phyloP scores from a whole-genome alignment of 805 yeast species.

The Scheffersomyces ergatensis region DNA sequence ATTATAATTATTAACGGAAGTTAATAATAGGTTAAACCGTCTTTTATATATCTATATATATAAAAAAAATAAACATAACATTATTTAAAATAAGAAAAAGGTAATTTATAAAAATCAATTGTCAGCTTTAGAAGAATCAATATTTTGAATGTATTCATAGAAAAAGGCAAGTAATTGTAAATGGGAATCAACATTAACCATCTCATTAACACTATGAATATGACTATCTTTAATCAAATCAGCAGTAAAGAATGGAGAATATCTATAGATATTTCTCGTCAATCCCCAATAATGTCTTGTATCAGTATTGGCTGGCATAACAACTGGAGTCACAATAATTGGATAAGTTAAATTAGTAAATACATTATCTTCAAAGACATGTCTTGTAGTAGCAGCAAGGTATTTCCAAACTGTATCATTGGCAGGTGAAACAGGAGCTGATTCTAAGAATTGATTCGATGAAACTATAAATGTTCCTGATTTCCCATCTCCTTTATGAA shows the following conservation, averaged over 20 bases:
- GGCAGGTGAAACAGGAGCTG: constrained; percentile 46
- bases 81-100: not conserved
- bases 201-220: constrained; percentile 66
- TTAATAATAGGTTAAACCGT: too few species aligned
- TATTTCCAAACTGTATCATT: constrained; percentile 35
- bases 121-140: constrained; percentile 23
- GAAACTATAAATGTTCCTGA: constrained; percentile 10
- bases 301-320: constrained; percentile 73
- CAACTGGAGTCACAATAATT: constrained; percentile 51
- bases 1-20: not conserved
- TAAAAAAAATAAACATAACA: not conserved
- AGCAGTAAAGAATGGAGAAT: constrained; percentile 42
- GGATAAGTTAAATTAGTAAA: constrained; percentile 26
- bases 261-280: constrained; percentile 58
- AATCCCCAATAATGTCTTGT: constrained; percentile 63
- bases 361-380: constrained; percentile 41
- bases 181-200: constrained; percentile 51
- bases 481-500: constrained; percentile 16
- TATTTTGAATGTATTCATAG: constrained; percentile 47
- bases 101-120: constrained; percentile 1
- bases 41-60: too few species aligned
- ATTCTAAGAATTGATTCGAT: constrained; percentile 24
- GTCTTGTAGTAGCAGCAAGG: constrained; percentile 41
- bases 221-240: constrained; percentile 31
- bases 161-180: constrained; percentile 54